Evolutionary conservation across 2,329 filamentous ascomycete species (phyloP).

Genomic region (Parasarocladium wereldwijsianum): DNA sequence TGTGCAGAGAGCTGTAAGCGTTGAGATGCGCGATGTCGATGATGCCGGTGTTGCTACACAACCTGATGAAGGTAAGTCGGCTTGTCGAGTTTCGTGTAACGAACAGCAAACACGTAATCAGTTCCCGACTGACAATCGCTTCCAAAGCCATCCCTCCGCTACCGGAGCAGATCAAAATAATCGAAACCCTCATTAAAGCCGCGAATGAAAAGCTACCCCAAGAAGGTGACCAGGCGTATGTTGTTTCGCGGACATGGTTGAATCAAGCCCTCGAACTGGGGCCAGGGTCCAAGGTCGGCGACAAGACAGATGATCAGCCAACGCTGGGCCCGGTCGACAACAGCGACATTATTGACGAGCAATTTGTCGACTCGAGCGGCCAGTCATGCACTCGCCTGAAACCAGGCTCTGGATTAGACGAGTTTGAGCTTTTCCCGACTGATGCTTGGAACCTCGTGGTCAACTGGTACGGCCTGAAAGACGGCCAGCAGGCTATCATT

Average conservation of each 20-base stretch:
- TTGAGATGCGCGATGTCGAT: slow-evolving; percentile 20
- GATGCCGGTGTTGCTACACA: slow-evolving; percentile 6
- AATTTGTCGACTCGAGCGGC: slow-evolving; percentile 32
- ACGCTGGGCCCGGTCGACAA: slow-evolving; percentile 74
- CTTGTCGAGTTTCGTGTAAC: not conserved
- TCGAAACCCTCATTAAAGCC: slow-evolving; percentile 45
- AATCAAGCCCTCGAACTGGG: slow-evolving; percentile 54
- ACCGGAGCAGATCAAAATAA: slow-evolving; percentile 53
- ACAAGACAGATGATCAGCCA: slow-evolving; percentile 43
- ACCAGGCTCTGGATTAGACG: slow-evolving; percentile 49
- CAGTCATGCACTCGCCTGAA: slow-evolving; percentile 59
- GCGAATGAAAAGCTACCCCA: slow-evolving; percentile 37
- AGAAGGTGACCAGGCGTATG: slow-evolving; percentile 60
- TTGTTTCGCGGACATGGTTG: slow-evolving; percentile 73
- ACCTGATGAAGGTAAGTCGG: not conserved
- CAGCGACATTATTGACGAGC: slow-evolving; percentile 58
- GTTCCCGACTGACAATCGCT: not conserved
- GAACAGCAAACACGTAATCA: not conserved
- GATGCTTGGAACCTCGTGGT: slow-evolving; percentile 71
- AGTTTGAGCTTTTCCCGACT: slow-evolving; percentile 64
- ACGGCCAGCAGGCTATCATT: slow-evolving; percentile 55
- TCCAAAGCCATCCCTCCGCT: slow-evolving; percentile 24
- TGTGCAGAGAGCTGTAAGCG: slow-evolving; percentile 25
- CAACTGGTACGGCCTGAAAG: slow-evolving; percentile 66
- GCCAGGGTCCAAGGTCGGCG: slow-evolving; percentile 37